phyloP scores from a whole-genome alignment of 208 protist species.

The Blechomonas ayalai region DNA sequence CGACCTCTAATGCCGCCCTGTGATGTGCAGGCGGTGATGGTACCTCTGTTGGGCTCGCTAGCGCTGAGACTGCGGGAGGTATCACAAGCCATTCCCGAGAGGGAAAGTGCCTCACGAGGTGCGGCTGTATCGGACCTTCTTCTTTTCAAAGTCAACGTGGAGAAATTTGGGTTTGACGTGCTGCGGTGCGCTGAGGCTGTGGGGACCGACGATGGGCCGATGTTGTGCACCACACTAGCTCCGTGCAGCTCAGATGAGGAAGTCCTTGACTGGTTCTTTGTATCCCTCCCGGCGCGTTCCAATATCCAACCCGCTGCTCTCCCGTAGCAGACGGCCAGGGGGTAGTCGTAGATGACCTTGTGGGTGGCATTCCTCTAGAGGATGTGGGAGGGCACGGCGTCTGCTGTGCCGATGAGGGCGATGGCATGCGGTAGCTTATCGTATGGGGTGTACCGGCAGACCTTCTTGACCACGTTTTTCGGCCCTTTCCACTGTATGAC shows the following conservation, averaged over 20 bases:
- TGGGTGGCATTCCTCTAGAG: too few species aligned
- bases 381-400: too few species aligned
- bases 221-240: constrained; percentile 17
- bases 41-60: constrained; percentile 66
- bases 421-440: too few species aligned
- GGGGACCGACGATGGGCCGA: constrained; percentile 18
- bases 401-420: too few species aligned
- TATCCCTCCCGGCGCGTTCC: too few species aligned
- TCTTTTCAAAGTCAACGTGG: constrained; percentile 86
- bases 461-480: too few species aligned
- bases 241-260: constrained; percentile 41
- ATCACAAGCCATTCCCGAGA: constrained; percentile 17
- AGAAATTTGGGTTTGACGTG: constrained; percentile 88
- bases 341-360: too few species aligned
- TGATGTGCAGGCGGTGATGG: constrained; percentile 60
- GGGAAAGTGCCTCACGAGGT: not conserved
- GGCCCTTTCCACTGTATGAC: too few species aligned
- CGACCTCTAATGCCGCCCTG: constrained; percentile 48
- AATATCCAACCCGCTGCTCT: too few species aligned
- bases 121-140: constrained; percentile 31
- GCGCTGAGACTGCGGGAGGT: constrained; percentile 52
- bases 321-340: too few species aligned
- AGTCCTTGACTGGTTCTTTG: constrained; percentile 79
- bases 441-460: too few species aligned
- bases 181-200: constrained; percentile 50